Conservation (phyloP, 2,329 filamentous ascomycete species). For the Pleomassaria siparia region DNA sequence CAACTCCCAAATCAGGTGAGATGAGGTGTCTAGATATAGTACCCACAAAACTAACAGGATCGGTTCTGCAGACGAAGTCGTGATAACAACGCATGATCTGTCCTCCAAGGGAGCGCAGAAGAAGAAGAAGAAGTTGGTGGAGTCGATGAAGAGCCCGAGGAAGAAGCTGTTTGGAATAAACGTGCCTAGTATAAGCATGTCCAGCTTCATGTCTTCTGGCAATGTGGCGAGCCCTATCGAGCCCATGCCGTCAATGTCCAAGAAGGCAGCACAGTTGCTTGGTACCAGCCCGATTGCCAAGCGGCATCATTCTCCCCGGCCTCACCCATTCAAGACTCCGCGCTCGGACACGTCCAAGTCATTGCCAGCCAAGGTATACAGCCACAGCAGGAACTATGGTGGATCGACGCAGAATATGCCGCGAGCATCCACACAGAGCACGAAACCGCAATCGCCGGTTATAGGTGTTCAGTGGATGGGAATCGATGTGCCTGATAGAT, state of each 20-base stretch:
- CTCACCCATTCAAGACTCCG: constrained; percentile 9
- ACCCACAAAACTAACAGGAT: not conserved
- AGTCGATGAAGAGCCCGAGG: constrained; percentile 40
- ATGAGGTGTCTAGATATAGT: too few relatives aligned
- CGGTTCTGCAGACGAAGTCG: not conserved
- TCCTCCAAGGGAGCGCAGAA: not conserved
- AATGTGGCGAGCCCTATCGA: not conserved
- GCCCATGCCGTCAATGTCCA: constrained; percentile 18
- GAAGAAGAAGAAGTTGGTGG: not conserved
- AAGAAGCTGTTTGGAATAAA: constrained; percentile 44
- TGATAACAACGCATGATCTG: not conserved
- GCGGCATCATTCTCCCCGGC: constrained; percentile 11
- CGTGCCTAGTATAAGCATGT: constrained; percentile 29
- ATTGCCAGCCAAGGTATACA: constrained; percentile 21
- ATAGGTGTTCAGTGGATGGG: not conserved
- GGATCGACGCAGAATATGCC: not conserved
- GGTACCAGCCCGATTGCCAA: constrained; percentile 24
- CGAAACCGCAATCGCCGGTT: not conserved
- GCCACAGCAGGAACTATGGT: constrained; percentile 11
- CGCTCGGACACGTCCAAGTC: constrained; percentile 30
- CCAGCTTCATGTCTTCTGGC: constrained; percentile 22
- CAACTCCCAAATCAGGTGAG: constrained; percentile 25
- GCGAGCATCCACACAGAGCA: not conserved
- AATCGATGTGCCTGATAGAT: not conserved
- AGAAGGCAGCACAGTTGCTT: constrained; percentile 42